Evolutionary conservation across 2,329 filamentous ascomycete genomes (phyloP).

Genomic region (Cordyceps fumosorosea): DNA sequence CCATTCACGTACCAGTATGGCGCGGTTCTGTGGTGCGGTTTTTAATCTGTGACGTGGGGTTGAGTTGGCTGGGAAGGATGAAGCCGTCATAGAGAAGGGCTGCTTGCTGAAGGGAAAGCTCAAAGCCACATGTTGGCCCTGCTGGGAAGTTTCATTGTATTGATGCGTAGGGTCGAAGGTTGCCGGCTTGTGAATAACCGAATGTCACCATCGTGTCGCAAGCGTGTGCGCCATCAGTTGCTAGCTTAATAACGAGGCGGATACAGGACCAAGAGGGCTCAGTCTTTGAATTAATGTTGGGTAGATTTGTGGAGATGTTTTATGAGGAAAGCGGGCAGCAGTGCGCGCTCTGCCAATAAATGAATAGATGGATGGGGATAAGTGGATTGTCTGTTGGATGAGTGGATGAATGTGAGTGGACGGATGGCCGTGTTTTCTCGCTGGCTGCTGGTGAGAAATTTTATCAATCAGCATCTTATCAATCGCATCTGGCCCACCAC

Average conservation of each 20-base stretch:
- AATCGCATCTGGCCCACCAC: slow-evolving; percentile 36
- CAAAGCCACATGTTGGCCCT: background rate
- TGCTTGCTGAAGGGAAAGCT: background rate
- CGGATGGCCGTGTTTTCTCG: background rate
- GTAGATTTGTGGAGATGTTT: slow-evolving; percentile 4
- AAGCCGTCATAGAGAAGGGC: background rate
- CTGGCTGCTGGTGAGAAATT: slow-evolving; percentile 10
- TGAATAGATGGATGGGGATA: background rate
- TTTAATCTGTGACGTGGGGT: background rate
- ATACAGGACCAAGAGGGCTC: background rate
- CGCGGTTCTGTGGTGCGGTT: background rate
- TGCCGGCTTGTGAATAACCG: slow-evolving; percentile 1
- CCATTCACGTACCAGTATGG: background rate
- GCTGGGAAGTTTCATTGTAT: background rate
- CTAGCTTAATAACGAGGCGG: slow-evolving; percentile 1
- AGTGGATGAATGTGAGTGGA: background rate
- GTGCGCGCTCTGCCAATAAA: background rate
- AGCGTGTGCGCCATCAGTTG: background rate
- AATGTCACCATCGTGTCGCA: background rate
- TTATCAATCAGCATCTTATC: slow-evolving; percentile 27
- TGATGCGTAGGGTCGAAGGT: background rate
- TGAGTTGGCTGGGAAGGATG: background rate
- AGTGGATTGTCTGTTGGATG: background rate
- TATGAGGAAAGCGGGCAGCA: background rate
- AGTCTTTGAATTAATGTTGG: slow-evolving; percentile 1